Evolutionary conservation across 306 rosid species (phyloP).

Genomic region (Rosa lucieae): DNA sequence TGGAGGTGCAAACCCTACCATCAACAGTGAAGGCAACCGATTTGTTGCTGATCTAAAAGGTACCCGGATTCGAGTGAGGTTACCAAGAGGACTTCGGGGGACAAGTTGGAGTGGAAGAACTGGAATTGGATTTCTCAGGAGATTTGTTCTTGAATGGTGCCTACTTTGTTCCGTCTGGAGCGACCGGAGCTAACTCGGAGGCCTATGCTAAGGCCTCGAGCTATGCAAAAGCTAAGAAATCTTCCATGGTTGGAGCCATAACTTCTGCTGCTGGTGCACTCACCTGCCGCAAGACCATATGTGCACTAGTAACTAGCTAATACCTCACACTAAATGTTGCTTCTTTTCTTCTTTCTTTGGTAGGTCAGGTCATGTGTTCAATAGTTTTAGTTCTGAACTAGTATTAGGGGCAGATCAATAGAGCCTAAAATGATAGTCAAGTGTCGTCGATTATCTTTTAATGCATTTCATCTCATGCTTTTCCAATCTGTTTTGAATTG

Average conservation of each 20-base stretch:
- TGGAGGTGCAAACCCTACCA: neutral
- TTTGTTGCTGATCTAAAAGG: neutral
- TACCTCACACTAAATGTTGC: neutral
- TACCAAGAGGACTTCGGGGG: neutral
- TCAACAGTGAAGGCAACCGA: neutral
- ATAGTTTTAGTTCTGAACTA: neutral
- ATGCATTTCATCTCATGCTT: neutral
- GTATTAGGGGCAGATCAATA: neutral
- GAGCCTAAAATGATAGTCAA: neutral
- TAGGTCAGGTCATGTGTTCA: neutral
- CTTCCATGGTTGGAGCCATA: neutral
- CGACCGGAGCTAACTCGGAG: neutral
- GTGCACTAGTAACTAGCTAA: neutral
- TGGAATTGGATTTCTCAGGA: neutral
- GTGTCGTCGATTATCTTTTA: too few relatives aligned
- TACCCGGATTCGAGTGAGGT: neutral
- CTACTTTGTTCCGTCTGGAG: neutral
- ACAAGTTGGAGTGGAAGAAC: neutral
- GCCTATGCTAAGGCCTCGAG: conserved; percentile 8
- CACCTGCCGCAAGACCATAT: neutral
- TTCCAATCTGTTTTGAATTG: neutral
- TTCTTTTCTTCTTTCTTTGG: neutral
- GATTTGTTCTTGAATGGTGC: neutral
- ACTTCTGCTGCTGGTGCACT: neutral
- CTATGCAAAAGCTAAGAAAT: neutral